Base-by-base conservation (phyloP, 805 yeast genomes). In the Blastobotrys chiropterorum region DNA sequence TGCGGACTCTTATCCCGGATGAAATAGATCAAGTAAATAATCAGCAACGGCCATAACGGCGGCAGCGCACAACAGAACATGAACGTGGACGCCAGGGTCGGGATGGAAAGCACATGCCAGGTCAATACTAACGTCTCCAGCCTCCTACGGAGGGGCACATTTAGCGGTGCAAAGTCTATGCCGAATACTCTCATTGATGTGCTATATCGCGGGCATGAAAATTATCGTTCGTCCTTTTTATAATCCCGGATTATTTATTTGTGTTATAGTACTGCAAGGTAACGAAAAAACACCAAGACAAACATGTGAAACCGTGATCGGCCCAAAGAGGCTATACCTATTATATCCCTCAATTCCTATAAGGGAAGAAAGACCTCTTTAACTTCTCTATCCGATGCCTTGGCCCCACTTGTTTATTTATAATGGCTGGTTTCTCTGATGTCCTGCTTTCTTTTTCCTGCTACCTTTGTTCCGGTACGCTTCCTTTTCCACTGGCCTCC, bases 31-130 rank as follows among this genome's bases (percentile, higher is more conserved):
- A 83, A 64, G 65, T 92, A 94, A 0, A 87, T 73, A 3, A 85
- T 63, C 3, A 85, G 60, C 3, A 82, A 51, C 0, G 87, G 74
- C 96, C 97, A 90, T 43, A 81, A 71, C 14, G 73, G 58, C 0
- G 85, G 84, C 46, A 77, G 70, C 0, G 90, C 75, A 69, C 85
- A 72, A 0, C 80, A 60, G 8, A 81, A 68, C 49, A 88, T 74
- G 57, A 83, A 81, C 13, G 61, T 46, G 13, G 64, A 52, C 11
- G 63, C 51, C 17, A 78, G 69, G 13, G 75, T 21, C 0, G 95
- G 85, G 30, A 87, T 81, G 3, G 86, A 76, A 15, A 87, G 73
- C 1, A 85, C 78, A 67, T 89, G 96, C 79, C 88, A 78, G 2
- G 86, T 74, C 13, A 88, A 79, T 0, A 81, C 81, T 2, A 83